These are phyloP conservation scores for Fomitopsis palustris DNA, from an alignment of 1,284 basidiomycete species.

Conservation along the genomic window DNA sequence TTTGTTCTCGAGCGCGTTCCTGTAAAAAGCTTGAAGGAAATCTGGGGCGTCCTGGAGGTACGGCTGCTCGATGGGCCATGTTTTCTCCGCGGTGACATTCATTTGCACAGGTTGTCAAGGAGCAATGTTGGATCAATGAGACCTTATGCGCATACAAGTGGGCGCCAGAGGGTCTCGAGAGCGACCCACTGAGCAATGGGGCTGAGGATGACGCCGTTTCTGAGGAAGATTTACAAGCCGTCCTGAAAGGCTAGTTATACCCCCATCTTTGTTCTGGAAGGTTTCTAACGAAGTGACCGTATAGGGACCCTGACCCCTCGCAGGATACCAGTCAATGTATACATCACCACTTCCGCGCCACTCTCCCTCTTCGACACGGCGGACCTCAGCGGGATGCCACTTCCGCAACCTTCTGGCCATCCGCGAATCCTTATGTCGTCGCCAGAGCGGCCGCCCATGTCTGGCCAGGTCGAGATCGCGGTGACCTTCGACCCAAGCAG, in stretches of 20 bases:
- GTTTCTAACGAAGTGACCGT: neutral
- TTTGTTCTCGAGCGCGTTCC: slow-evolving; percentile 66
- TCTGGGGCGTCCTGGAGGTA: slow-evolving; percentile 70
- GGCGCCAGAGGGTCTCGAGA: slow-evolving; percentile 45
- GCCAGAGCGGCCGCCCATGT: slow-evolving; percentile 57
- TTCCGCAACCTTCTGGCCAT: slow-evolving; percentile 29
- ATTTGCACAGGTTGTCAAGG: slow-evolving; percentile 56
- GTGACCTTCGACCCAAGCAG: slow-evolving; percentile 49
- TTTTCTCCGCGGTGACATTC: slow-evolving; percentile 4
- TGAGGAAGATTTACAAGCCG: slow-evolving; percentile 51
- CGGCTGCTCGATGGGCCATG: neutral
- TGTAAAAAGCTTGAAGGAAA: slow-evolving; percentile 65
- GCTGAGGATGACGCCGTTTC: slow-evolving; percentile 34
- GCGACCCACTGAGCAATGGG: slow-evolving; percentile 8
- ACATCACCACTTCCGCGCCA: slow-evolving; percentile 27
- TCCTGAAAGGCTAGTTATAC: slow-evolving; percentile 43
- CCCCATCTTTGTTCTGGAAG: neutral
- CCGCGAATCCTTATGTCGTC: slow-evolving; percentile 47
- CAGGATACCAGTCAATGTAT: slow-evolving; percentile 61
- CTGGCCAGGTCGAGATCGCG: slow-evolving; percentile 54
- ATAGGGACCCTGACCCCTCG: slow-evolving; percentile 48
- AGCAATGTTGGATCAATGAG: slow-evolving; percentile 79
- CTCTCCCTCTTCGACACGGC: slow-evolving; percentile 42
- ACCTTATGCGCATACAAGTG: slow-evolving; percentile 54
- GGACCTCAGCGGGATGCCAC: slow-evolving; percentile 34